phyloP scores from a whole-genome alignment of 1,139 yeast genomes.

The Arxiozyma telluris region DNA sequence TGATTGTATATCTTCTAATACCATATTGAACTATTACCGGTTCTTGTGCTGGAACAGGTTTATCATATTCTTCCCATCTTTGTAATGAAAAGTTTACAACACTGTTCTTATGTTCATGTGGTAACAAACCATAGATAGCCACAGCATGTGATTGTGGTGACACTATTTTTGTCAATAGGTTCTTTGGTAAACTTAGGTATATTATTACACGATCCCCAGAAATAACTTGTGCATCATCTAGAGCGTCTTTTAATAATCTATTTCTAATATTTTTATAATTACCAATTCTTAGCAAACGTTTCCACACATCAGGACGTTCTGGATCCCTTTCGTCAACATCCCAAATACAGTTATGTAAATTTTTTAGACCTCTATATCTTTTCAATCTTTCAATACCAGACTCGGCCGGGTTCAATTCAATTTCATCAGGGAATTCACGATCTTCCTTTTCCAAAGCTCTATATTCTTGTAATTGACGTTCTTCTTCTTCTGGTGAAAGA shows the following conservation, averaged over 20 bases:
- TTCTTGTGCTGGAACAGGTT: conserved; percentile 76
- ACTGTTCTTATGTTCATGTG: conserved; percentile 80
- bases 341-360: conserved; percentile 76
- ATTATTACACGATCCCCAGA: conserved; percentile 62
- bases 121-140: conserved; percentile 61
- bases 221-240: conserved; percentile 46
- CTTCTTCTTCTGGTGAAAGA: conserved; percentile 74
- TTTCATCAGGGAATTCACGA: conserved; percentile 90
- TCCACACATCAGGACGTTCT: conserved; percentile 72
- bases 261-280: conserved; percentile 75
- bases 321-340: conserved; percentile 75
- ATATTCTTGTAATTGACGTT: conserved; percentile 60
- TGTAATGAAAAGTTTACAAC: conserved; percentile 74
- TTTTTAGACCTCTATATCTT: conserved; percentile 81
- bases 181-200: conserved; percentile 52
- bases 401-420: conserved; percentile 70
- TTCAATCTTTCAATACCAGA: conserved; percentile 66
- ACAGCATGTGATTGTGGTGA: conserved; percentile 42
- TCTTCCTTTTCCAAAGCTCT: conserved; percentile 72
- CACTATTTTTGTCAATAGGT: conserved; percentile 36
- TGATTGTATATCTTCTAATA: conserved; percentile 76
- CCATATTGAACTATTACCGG: conserved; percentile 84
- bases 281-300: conserved; percentile 59
- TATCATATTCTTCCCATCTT: conserved; percentile 81
- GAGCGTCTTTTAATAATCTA: conserved; percentile 54